A percentile compares a stretch with the other conserved stretches of the same genome.
phyloP scores from a whole-genome alignment of 2,329 filamentous ascomycete species.

The Raffaelea ambrosiae region DNA sequence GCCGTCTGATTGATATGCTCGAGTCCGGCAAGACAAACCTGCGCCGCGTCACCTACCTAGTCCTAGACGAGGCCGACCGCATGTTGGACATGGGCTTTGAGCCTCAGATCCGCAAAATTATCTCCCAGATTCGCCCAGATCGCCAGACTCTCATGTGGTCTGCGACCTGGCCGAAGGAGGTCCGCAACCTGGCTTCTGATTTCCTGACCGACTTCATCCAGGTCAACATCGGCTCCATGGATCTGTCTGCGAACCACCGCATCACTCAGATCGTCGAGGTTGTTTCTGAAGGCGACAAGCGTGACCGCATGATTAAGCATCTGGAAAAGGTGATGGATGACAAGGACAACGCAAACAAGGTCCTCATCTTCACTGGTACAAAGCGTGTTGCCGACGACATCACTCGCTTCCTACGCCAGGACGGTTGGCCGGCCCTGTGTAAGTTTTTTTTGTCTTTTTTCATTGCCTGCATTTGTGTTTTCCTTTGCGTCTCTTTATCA shows the following conservation, averaged over 20 bases:
- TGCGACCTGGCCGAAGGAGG: constrained; percentile 98
- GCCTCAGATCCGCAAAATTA: constrained; percentile 98
- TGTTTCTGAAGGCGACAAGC: constrained; percentile 93
- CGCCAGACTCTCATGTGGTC: constrained; percentile 99
- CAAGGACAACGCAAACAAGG: constrained; percentile 88
- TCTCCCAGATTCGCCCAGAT: constrained; percentile 93
- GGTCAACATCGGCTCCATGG: constrained; percentile 96
- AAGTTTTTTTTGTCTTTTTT: constrained; percentile 42
- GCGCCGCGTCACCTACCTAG: constrained; percentile 93
- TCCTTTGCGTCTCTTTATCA: too few relatives aligned
- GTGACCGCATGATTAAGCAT: constrained; percentile 94
- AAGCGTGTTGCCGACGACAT: constrained; percentile 98
- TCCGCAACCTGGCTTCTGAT: constrained; percentile 81
- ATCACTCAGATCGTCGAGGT: constrained; percentile 98
- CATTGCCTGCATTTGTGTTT: not conserved
- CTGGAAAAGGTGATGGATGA: constrained; percentile 97
- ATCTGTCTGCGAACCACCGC: constrained; percentile 92
- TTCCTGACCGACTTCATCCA: constrained; percentile 96
- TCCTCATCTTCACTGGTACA: constrained; percentile 85
- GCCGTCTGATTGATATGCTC: constrained; percentile 96
- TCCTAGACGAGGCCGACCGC: constrained; percentile 97
- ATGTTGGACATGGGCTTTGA: constrained; percentile 99
- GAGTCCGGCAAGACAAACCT: constrained; percentile 98
- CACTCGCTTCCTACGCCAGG: constrained; percentile 91
- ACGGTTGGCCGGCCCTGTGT: constrained; percentile 96